These are phyloP conservation scores for Podaxis carcinomalis DNA, from an alignment of 768 basidiomycete species.

Conservation along the genomic window DNA sequence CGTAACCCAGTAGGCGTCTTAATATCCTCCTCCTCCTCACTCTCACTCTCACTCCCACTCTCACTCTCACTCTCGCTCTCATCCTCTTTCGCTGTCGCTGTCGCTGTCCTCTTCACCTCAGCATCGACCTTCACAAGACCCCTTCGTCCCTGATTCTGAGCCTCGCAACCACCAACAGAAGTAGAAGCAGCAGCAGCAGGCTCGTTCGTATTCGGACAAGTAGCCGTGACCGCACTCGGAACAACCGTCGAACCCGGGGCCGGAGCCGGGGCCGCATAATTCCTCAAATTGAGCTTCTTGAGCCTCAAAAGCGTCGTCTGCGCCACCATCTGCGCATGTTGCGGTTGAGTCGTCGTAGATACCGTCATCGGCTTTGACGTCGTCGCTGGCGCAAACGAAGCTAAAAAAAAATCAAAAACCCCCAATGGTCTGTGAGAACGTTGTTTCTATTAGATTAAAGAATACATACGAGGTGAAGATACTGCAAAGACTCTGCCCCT, in stretches of 20 bases:
- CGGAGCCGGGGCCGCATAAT: slow-evolving; percentile 44
- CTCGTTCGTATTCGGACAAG: background rate
- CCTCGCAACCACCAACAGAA: background rate
- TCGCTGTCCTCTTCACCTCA: background rate
- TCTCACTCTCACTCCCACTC: background rate
- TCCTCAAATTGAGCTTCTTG: slow-evolving; percentile 39
- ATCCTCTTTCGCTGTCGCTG: background rate
- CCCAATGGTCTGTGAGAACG: slow-evolving; percentile 2
- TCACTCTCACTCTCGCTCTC: background rate
- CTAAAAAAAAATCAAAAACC: slow-evolving; percentile 3
- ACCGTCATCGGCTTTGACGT: background rate
- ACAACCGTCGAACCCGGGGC: slow-evolving; percentile 28
- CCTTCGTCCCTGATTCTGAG: background rate
- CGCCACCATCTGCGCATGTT: slow-evolving; percentile 23
- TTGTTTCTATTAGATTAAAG: background rate
- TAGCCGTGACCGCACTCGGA: background rate
- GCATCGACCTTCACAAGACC: background rate
- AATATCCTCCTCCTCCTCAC: background rate
- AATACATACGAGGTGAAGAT: slow-evolving; percentile 23
- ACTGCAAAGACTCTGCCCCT: slow-evolving; percentile 5
- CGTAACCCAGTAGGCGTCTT: background rate
- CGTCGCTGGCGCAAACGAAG: slow-evolving; percentile 9
- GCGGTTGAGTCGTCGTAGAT: slow-evolving; percentile 10
- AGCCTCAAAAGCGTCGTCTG: slow-evolving; percentile 30
- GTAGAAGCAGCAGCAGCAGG: background rate